Base-by-base conservation (phyloP, 169 alveolate species). In the Neospora caninum region DNA sequence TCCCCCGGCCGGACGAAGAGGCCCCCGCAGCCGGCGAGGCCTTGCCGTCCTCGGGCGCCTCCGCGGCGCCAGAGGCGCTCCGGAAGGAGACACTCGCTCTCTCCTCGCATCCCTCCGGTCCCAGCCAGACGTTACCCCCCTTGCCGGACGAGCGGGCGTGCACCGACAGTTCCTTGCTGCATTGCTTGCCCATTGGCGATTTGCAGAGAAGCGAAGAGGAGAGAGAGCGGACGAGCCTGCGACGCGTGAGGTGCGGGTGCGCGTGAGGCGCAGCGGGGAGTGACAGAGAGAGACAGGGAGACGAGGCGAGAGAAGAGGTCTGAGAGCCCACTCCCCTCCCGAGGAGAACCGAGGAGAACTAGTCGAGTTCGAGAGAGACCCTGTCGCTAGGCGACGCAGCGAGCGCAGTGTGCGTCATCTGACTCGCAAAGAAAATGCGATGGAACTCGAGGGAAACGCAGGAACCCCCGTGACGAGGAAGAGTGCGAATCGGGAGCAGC, bases 161-260 rank as follows among this genome's bases (percentile, higher is more conserved):
- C n/a, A 64, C 84, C 43, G 84, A 31, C 84, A 34, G 43, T 36
- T 73, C 84, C 84, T 73, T 73, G 84, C 84, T 73, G 84, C 84
- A 73, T 16, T 31, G 43, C 84, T 73, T 73, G 49, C 84, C 84
- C 84, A 73, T 73, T 18, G 49, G 43, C 70, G 70, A 25, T 25
- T 18, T 25, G 25, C 25, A 25, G 25, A 58, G 16, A 18, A 25
- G 25, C 25, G 70, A 58, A 16, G 70, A 58, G 70, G 70, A 58
- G 25, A 25, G 25, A 58, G 70, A 58, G 16, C 70, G 25, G 25
- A n/a, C n/a, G n/a, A n/a, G n/a, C n/a, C n/a, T n/a, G n/a, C n/a
- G n/a, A n/a, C n/a, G n/a, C n/a, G n/a, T n/a, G n/a, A n/a, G n/a
- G n/a, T n/a, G n/a, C n/a, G n/a, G n/a, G n/a, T n/a, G n/a, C n/a